phyloP scores from a whole-genome alignment of 345 rosid genomes.

The Linum lewisii region DNA sequence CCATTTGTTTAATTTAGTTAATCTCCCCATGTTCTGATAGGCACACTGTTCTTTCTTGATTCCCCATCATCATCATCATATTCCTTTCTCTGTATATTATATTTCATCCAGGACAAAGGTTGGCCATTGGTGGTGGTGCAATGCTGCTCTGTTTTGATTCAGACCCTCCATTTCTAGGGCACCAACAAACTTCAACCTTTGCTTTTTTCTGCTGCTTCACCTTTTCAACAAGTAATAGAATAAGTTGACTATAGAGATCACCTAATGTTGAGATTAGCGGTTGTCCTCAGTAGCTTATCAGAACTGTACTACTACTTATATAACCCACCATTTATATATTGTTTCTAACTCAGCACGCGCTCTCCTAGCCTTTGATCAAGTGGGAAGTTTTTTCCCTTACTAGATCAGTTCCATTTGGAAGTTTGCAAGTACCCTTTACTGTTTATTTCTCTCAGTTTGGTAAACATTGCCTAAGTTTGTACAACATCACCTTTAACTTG shows the following conservation, averaged over 20 bases:
- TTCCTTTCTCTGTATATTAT: not conserved
- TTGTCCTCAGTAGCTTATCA: not conserved
- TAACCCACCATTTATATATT: not conserved
- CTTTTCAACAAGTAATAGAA: too few relatives aligned
- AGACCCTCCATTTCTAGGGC: not conserved
- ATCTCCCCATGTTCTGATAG: not conserved
- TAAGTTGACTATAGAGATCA: not conserved
- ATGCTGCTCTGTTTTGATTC: not conserved
- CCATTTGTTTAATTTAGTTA: not conserved
- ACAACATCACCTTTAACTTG: not conserved
- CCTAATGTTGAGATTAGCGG: not conserved
- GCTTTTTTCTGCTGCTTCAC: too few relatives aligned
- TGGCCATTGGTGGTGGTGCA: slow-evolving; percentile 1
- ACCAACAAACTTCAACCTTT: not conserved
- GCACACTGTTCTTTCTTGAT: not conserved
- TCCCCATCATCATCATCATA: not conserved
- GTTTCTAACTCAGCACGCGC: too few relatives aligned
- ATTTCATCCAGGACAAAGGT: not conserved
- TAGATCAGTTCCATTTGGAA: not conserved
- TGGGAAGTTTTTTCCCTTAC: not conserved
- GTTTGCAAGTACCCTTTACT: not conserved
- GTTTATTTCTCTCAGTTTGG: not conserved
- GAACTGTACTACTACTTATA: not conserved
- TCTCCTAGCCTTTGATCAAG: not conserved
- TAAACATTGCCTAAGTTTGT: not conserved